Evolutionary conservation across 495 filamentous ascomycete genomes (phyloP).

Genomic region (Cercophora sp.): DNA sequence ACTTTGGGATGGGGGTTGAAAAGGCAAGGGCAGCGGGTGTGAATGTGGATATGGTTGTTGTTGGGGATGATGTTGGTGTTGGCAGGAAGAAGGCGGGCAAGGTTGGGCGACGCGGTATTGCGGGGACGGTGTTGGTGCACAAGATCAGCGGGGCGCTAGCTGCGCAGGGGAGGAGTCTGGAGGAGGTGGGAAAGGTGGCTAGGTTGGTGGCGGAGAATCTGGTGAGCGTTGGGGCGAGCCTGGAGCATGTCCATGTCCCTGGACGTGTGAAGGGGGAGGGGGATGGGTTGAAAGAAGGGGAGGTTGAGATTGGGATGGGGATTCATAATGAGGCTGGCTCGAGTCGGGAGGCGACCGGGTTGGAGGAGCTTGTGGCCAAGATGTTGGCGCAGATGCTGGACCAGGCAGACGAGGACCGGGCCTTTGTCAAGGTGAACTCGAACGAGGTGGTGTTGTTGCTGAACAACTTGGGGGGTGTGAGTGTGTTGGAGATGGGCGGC

Average conservation of each 20-base stretch:
- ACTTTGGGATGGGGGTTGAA: constrained; percentile 93
- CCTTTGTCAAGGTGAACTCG: constrained; percentile 65
- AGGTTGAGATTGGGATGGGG: constrained; percentile 96
- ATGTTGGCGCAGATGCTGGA: constrained; percentile 85
- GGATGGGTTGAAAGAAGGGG: constrained; percentile 57
- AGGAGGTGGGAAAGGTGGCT: constrained; percentile 70
- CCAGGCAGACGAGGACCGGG: constrained; percentile 71
- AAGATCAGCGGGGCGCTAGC: constrained; percentile 90
- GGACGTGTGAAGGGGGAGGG: constrained; percentile 53
- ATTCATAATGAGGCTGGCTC: constrained; percentile 96
- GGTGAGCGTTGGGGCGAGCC: constrained; percentile 77
- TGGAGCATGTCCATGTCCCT: constrained; percentile 91
- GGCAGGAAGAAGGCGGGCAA: constrained; percentile 79
- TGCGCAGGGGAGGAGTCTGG: constrained; percentile 57
- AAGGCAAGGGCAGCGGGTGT: constrained; percentile 81
- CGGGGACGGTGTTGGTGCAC: constrained; percentile 81
- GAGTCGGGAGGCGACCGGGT: constrained; percentile 59
- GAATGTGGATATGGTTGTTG: constrained; percentile 85
- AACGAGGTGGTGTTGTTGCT: constrained; percentile 71
- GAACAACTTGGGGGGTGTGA: constrained; percentile 94
- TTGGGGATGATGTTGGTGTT: constrained; percentile 94
- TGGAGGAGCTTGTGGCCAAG: constrained; percentile 66
- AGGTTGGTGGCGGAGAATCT: constrained; percentile 69
- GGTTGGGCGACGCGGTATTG: constrained; percentile 87
- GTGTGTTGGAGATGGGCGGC: constrained; percentile 80